Evolutionary conservation across 805 yeast genomes (phyloP).

Genomic region (Candida maris): DNA sequence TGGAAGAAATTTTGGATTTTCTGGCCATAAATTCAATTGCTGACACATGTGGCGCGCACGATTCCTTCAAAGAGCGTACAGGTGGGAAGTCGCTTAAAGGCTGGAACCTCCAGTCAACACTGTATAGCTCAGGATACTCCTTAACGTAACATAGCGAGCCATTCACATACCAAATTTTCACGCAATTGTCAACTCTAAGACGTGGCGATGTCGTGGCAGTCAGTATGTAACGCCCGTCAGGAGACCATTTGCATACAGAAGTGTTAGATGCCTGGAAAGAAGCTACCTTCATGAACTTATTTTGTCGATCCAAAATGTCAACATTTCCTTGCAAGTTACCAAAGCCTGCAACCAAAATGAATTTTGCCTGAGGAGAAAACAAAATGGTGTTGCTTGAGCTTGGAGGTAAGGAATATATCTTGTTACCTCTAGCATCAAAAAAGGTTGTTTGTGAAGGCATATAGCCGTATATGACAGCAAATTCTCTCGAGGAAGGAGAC

Average conservation of each 20-base stretch:
- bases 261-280: conserved; percentile 91
- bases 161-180: conserved; percentile 86
- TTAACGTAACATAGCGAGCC: conserved; percentile 77
- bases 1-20: conserved; percentile 32
- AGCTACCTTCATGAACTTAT: conserved; percentile 73
- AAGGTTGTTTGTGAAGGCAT: conserved; percentile 97
- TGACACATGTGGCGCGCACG: conserved; percentile 67
- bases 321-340: conserved; percentile 97
- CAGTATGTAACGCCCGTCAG: conserved; percentile 88
- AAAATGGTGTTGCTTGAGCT: conserved; percentile 85
- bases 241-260: conserved; percentile 96
- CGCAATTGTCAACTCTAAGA: conserved; percentile 93
- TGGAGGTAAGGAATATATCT: conserved; percentile 76
- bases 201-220: conserved; percentile 98
- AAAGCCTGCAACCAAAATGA: conserved; percentile 90
- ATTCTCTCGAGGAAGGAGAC: conserved; percentile 95
- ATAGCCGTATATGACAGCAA: conserved; percentile 94
- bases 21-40: conserved; percentile 57
- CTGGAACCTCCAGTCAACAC: conserved; percentile 83
- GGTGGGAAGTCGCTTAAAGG: conserved; percentile 52
- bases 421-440: conserved; percentile 90
- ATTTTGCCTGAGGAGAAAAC: conserved; percentile 92
- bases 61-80: conserved; percentile 45
- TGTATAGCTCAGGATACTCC: conserved; percentile 76
- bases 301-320: conserved; percentile 89